Evolutionary conservation across 768 basidiomycete genomes (phyloP), one percentile per base, ranked within the genome.

Genomic region (Lactarius indigo): DNA sequence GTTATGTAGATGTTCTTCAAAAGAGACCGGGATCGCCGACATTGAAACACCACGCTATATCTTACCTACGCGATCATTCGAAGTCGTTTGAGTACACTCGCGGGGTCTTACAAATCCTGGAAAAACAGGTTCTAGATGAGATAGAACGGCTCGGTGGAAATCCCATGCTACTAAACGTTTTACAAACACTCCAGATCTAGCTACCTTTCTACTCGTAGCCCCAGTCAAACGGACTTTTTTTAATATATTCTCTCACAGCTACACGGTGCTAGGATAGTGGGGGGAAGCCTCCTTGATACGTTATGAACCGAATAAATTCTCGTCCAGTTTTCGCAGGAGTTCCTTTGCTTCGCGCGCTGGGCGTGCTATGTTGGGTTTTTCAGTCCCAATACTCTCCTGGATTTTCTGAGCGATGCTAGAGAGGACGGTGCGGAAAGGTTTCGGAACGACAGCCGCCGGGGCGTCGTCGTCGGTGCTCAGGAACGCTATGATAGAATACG

Each of bases 11-110:
- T 70, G 89, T 96, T 35, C 85, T 98, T 5, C 91, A 95, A 73
- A 94, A 96, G 78, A 84, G 91, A 1, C 93, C 96, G 0, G 82
- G 85, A 3, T 91, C 90, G 0, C 87, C 89, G 1, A 90, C 90
- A 0, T 82, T 94, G 47, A 98, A 98, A 75, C 76, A 77, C 2
- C 89, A 94, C 74, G 84, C 88, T 1, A 92, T 98, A 63, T 77
- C 83, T 20, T 95, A 96, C 50, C 85, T 98, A 70, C 81, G 81
- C 56, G 79, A 87, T 28, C 82, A 83, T 37, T 98, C 95, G 0
- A 82, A 85, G 56, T 95, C 94, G 0, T 97, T 98, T 72, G 89
- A 87, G 1, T 98, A 98, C 74, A 96, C 94, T 0, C 78, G 87
- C 8, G 76, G 78, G 0, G 93, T 96, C 1, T 77, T 98, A 47